Evolutionary conservation across 2,329 filamentous ascomycete species (phyloP), one percentile per base, ranked within the genome.

Genomic region (Ophiostoma himal-ulmi): DNA sequence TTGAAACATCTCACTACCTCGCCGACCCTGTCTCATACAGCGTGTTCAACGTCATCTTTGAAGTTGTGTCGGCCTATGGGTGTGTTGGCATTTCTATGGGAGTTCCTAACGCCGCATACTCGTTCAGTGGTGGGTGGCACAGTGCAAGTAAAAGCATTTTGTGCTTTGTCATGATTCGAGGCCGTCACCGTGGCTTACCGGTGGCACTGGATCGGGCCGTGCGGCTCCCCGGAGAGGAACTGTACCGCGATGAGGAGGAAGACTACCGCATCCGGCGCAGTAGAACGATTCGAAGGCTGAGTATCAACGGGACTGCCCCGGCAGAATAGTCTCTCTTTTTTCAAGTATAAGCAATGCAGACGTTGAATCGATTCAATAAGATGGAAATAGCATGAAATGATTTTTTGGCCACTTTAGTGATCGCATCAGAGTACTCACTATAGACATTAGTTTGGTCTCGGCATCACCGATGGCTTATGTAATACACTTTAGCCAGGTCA

Each of bases 1-100:
- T 87, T 67, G 87, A 89, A 76, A 84, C 84, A 0, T 78, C 79
- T 11, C 82, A 86, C 70, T 87, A 86, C 71, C 77, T 82, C 1
- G 75, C 77, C 22, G 82, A 88, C 70, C 85, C 85, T 0, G 78
- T 80, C n/a, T 83, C 76, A 48, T 87, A 83, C 75, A 84, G 83
- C 37, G 85, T 86, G 2, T 88, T 88, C 77, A 88, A 88, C 73
- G 76, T 88, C 70, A 77, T 84, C 1, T 86, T 86, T 69, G 84
- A 86, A 74, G 83, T 86, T 7, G 83, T 85, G 0, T 84, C 81
- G 7, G 85, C 81, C 0, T 89, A 89, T 73, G 86, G 86, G 8
- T 86, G 84, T 70, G 86, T 89, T 4, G 86, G 86, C 0, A 82
- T 89, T 26, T 85, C 82, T 68, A 81, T 85, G 2, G 86, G 86